phyloP scores from a whole-genome alignment of 352 stramenopile species.

The Globisporangium cystogenes region DNA sequence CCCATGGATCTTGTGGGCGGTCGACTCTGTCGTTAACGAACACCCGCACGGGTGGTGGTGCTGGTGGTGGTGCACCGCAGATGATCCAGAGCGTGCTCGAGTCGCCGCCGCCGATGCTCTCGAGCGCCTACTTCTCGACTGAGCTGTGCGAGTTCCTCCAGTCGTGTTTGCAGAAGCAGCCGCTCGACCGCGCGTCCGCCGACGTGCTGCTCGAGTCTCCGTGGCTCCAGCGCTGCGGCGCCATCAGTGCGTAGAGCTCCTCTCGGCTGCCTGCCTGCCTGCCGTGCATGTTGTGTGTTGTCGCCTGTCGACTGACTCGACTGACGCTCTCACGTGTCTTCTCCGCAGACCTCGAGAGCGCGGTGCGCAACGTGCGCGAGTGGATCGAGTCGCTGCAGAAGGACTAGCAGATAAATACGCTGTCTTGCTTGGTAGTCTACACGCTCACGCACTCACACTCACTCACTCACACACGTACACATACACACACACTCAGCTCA shows the following conservation, averaged over 20 bases:
- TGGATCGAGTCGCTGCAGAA: constrained; percentile 76
- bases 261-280: no score
- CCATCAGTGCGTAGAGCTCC: constrained; percentile 67
- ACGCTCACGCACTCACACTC: constrained; percentile 2
- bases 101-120: constrained; percentile 59
- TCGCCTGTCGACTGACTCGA: no score
- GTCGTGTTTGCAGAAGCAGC: constrained; percentile 61
- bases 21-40: no score
- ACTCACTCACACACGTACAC: constrained; percentile 9
- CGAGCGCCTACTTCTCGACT: constrained; percentile 54
- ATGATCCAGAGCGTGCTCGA: constrained; percentile 80
- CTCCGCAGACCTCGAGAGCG: constrained; percentile 19
- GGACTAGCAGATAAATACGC: background rate
- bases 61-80: constrained; percentile 6
- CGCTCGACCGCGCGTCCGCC: constrained; percentile 50
- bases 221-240: constrained; percentile 62
- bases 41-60: no score
- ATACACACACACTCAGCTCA: constrained; percentile 10
- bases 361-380: constrained; percentile 47
- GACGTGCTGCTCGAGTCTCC: constrained; percentile 62
- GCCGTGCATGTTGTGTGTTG: no score
- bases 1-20: no score
- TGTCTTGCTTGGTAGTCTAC: constrained; percentile 4
- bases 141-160: constrained; percentile 73
- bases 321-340: background rate